Conservation (phyloP, 352 stramenopile species). For the Globisporangium barbulae region DNA sequence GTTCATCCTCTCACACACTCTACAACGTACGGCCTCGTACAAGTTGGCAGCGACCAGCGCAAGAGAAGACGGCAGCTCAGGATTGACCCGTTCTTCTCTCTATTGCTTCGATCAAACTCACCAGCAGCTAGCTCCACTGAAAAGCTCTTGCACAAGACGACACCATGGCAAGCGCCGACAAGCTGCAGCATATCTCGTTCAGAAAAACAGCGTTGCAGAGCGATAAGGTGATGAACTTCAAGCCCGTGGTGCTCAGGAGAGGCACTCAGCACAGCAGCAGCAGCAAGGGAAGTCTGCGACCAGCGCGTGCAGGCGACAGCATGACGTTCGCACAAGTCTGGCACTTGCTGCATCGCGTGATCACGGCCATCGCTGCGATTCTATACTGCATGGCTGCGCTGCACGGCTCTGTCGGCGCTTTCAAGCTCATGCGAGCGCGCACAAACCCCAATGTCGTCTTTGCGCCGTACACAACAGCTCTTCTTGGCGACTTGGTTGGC, state of each 20-base stretch:
- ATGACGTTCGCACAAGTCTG: background rate
- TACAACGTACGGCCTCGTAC: too few species aligned
- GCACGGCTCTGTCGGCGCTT: background rate
- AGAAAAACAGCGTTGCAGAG: background rate
- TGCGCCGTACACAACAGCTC: background rate
- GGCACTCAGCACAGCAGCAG: background rate
- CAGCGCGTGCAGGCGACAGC: background rate
- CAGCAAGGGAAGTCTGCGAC: background rate
- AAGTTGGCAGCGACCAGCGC: background rate
- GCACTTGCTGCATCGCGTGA: conserved; percentile 5
- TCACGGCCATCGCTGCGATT: background rate
- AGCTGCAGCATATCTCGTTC: background rate
- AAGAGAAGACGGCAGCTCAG: background rate
- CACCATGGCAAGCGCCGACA: background rate
- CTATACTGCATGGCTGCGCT: conserved; percentile 1
- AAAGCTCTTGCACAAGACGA: background rate
- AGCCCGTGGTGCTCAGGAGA: background rate
- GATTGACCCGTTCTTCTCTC: background rate
- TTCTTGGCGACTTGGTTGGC: conserved; percentile 13
- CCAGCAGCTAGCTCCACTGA: too few species aligned
- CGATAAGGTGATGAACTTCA: background rate
- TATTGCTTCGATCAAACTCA: background rate
- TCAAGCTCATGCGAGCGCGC: conserved; percentile 2
- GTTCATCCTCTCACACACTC: too few species aligned
- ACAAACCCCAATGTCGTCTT: background rate